A percentile compares a stretch with the other conserved stretches of the same genome.
Conservation (phyloP, 352 stramenopile species). For the Aphanomyces invadans region DNA sequence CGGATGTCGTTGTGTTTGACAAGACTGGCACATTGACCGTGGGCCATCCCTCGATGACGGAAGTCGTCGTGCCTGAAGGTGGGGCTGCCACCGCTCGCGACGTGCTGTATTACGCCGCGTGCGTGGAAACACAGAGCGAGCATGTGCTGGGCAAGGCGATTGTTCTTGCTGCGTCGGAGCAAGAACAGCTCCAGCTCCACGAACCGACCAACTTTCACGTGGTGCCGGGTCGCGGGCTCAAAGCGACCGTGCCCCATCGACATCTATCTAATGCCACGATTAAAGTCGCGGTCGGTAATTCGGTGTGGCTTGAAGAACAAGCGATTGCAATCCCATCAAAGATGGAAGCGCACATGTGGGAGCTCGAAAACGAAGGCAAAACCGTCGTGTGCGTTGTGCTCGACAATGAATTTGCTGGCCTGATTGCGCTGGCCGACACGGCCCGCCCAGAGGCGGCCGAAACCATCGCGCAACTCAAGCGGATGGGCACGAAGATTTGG, state of each 20-base stretch:
- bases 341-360: conserved; percentile 68
- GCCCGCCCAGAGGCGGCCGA: conserved; percentile 59
- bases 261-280: conserved; percentile 17
- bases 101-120: conserved; percentile 71
- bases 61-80: conserved; percentile 62
- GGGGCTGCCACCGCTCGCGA: conserved; percentile 48
- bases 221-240: conserved; percentile 66
- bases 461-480: conserved; percentile 65
- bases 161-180: conserved; percentile 59
- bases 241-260: conserved; percentile 46
- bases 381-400: conserved; percentile 77
- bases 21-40: conserved; percentile 31
- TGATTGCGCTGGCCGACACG: conserved; percentile 73
- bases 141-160: conserved; percentile 82
- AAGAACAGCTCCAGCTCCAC: conserved; percentile 63
- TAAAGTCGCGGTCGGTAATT: conserved; percentile 66
- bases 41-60: conserved; percentile 67
- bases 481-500: conserved; percentile 77
- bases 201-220: conserved; percentile 69
- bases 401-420: conserved; percentile 53
- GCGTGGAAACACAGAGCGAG: conserved; percentile 76
- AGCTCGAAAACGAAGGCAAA: conserved; percentile 77
- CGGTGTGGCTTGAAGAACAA: conserved; percentile 74
- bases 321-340: conserved; percentile 49
- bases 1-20: conserved; percentile 31